phyloP scores from a whole-genome alignment of 306 rosid species.

The Glycine tomentella region DNA sequence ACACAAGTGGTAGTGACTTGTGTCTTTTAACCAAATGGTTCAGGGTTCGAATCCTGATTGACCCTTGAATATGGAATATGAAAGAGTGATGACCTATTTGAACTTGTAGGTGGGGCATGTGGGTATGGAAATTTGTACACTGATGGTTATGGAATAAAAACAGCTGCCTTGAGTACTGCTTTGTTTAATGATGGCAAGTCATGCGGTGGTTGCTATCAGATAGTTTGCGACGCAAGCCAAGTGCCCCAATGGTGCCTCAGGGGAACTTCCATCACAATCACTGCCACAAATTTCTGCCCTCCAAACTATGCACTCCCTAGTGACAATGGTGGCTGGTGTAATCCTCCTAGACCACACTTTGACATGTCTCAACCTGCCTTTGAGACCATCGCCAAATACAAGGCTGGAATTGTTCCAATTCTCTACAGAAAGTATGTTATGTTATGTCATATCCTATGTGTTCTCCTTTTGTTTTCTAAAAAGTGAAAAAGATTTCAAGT shows the following conservation, averaged over 20 bases:
- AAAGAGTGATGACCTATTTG: conserved; percentile 16
- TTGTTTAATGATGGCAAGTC: conserved; percentile 67
- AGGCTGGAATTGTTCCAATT: conserved; percentile 66
- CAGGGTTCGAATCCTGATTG: too few species aligned
- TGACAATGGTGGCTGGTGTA: conserved; percentile 76
- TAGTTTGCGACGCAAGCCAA: conserved; percentile 57
- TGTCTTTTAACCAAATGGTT: too few species aligned
- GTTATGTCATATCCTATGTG: neutral
- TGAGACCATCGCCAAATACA: conserved; percentile 59
- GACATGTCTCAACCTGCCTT: conserved; percentile 75
- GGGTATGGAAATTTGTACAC: conserved; percentile 68
- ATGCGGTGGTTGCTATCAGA: conserved; percentile 77
- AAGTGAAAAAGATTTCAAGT: neutral
- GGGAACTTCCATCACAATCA: conserved; percentile 62
- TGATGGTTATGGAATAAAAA: conserved; percentile 65
- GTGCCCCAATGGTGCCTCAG: conserved; percentile 69
- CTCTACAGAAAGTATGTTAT: conserved; percentile 53
- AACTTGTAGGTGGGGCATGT: conserved; percentile 72
- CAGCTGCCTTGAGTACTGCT: conserved; percentile 73
- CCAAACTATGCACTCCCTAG: conserved; percentile 60
- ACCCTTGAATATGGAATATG: neutral
- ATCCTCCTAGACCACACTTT: conserved; percentile 71
- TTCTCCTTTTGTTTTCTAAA: neutral
- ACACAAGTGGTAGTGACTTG: too few species aligned
- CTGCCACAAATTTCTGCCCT: conserved; percentile 82